Percentiles rank a stretch among this genome's conserved stretches.
Conservation (phyloP, 2,329 filamentous ascomycete species). For the Drechslerella stenobrocha region DNA sequence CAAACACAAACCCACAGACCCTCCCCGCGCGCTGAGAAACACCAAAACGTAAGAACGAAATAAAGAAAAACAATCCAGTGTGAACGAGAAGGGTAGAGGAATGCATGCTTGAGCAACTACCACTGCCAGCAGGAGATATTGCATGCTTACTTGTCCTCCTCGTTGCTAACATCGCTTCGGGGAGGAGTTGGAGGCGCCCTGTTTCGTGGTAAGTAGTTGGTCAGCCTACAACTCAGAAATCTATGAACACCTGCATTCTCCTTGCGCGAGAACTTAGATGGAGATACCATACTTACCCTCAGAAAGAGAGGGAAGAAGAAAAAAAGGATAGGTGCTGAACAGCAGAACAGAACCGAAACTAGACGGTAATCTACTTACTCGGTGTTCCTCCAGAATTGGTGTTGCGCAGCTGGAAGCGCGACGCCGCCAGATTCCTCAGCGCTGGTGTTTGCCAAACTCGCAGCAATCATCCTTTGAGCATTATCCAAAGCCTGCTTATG, state of each 20-base stretch:
- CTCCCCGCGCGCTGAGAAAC: slow-evolving; percentile 8
- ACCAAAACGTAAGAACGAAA: neutral
- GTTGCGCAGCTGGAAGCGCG: slow-evolving; percentile 16
- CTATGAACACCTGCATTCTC: too few relatives aligned
- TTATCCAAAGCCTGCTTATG: slow-evolving; percentile 52
- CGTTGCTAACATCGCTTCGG: slow-evolving; percentile 28
- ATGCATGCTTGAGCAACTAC: slow-evolving; percentile 10
- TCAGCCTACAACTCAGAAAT: slow-evolving; percentile 5
- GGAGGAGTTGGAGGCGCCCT: slow-evolving; percentile 41
- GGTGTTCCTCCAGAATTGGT: slow-evolving; percentile 20
- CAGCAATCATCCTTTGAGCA: neutral
- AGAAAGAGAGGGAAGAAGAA: neutral
- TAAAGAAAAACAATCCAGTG: neutral
- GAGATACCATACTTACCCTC: slow-evolving; percentile 11
- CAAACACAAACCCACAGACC: slow-evolving; percentile 11
- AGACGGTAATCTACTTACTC: slow-evolving; percentile 22
- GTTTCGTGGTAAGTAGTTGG: slow-evolving; percentile 6
- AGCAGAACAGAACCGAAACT: slow-evolving; percentile 7
- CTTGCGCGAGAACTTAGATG: too few relatives aligned
- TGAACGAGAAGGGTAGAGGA: neutral
- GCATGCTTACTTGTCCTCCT: slow-evolving; percentile 25
- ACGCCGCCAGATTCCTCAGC: slow-evolving; percentile 6
- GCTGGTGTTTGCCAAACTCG: neutral
- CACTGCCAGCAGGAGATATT: slow-evolving; percentile 13
- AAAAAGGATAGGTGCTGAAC: slow-evolving; percentile 3